These are phyloP conservation scores for Naganishia albida DNA, from an alignment of 1,284 basidiomycete species.

Conservation along the genomic window DNA sequence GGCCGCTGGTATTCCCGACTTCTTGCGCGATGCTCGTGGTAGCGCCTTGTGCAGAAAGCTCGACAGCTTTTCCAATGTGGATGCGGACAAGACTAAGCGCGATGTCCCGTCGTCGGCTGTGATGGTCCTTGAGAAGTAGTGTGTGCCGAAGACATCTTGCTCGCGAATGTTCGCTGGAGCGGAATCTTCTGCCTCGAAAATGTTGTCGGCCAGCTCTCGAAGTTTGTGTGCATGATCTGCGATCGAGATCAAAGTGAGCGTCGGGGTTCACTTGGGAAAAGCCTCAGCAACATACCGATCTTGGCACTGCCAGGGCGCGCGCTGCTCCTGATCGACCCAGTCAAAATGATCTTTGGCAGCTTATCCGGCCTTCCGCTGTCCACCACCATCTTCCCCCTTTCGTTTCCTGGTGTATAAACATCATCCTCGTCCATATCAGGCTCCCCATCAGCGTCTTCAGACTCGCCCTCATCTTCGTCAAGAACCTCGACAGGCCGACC, in stretches of 20 bases:
- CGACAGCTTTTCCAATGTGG: constrained; percentile 65
- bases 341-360: constrained; percentile 23
- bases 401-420: constrained; percentile 38
- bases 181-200: constrained; percentile 84
- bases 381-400: constrained; percentile 32
- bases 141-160: constrained; percentile 57
- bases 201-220: constrained; percentile 70
- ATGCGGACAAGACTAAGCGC: constrained; percentile 53
- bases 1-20: not conserved
- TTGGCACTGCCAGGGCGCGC: constrained; percentile 61
- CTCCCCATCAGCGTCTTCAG: constrained; percentile 47
- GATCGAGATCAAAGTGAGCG: constrained; percentile 10
- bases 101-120: constrained; percentile 15
- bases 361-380: constrained; percentile 33
- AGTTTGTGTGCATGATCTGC: constrained; percentile 71
- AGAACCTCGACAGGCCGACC: constrained; percentile 33
- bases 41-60: constrained; percentile 59
- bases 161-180: constrained; percentile 66
- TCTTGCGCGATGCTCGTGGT: constrained; percentile 37
- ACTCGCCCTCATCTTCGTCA: constrained; percentile 45
- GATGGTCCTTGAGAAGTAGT: constrained; percentile 48
- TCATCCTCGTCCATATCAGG: constrained; percentile 43
- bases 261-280: not conserved
- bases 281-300: constrained; percentile 69
- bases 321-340: constrained; percentile 7